Evolutionary conservation across 2,329 filamentous ascomycete species (phyloP), one percentile per base, ranked within the genome.

Genomic region (Fulvia fulva): DNA sequence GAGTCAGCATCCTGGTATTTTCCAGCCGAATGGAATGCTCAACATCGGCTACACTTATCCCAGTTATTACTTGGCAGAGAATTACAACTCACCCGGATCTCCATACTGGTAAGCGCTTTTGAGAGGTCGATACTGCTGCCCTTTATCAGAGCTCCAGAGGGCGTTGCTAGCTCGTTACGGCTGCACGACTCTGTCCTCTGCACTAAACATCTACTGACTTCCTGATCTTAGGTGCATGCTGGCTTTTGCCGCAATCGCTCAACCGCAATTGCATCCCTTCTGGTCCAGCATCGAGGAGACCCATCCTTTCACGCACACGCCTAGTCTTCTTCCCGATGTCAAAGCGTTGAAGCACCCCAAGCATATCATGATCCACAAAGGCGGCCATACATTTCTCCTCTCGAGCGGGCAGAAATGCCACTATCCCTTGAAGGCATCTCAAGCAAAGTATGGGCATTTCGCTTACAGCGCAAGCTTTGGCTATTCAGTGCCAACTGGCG

Each of bases 141-240:
- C n/a, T n/a, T n/a, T n/a, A n/a, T n/a, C n/a, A n/a, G n/a, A n/a
- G n/a, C n/a, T n/a, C n/a, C n/a, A n/a, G n/a, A n/a, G n/a, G n/a
- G n/a, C n/a, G n/a, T n/a, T n/a, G n/a, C n/a, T n/a, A n/a, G n/a
- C n/a, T n/a, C n/a, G n/a, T n/a, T n/a, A n/a, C n/a, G n/a, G n/a
- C n/a, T n/a, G n/a, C n/a, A n/a, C n/a, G n/a, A n/a, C n/a, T n/a
- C n/a, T n/a, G n/a, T n/a, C n/a, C n/a, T n/a, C n/a, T n/a, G n/a
- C n/a, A n/a, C n/a, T n/a, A n/a, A n/a, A n/a, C n/a, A n/a, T n/a
- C n/a, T n/a, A n/a, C n/a, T n/a, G n/a, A n/a, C n/a, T n/a, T n/a
- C n/a, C n/a, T n/a, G n/a, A n/a, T n/a, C n/a, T n/a, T n/a, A n/a
- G 89, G 89, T 88, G 87, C 53, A 91, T 89, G 74, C 77, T 91